Conservation (phyloP, 2,329 filamentous ascomycete species). For the Harringtonia aguacate region DNA sequence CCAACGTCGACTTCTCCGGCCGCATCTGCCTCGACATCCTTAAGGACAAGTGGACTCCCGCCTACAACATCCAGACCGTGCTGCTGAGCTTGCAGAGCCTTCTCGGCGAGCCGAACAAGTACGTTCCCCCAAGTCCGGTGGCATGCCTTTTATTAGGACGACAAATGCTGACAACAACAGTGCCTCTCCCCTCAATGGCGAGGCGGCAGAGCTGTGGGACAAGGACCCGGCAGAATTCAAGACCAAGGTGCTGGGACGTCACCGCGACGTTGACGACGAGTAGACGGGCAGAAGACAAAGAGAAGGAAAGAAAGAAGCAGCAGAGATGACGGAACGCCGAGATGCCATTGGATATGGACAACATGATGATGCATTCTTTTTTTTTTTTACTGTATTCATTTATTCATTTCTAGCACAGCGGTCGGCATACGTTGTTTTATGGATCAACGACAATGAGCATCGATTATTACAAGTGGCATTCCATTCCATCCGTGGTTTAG, state of each 20-base stretch:
- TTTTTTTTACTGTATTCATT: constrained; percentile 5
- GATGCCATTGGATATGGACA: constrained; percentile 6
- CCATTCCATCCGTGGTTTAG: no score
- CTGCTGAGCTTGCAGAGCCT: constrained; percentile 89
- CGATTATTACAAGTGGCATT: constrained; percentile 3
- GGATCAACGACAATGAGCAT: constrained; percentile 6
- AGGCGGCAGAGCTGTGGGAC: constrained; percentile 94
- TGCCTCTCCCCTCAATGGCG: constrained; percentile 86
- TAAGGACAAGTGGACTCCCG: constrained; percentile 98
- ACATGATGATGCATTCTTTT: background rate
- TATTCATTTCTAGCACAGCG: constrained; percentile 10
- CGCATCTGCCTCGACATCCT: constrained; percentile 96
- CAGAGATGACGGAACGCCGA: background rate
- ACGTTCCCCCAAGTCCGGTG: no score
- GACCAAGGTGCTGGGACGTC: constrained; percentile 54
- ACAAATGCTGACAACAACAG: constrained; percentile 33
- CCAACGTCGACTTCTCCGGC: constrained; percentile 95
- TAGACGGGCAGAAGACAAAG: constrained; percentile 17
- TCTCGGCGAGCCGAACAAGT: constrained; percentile 98
- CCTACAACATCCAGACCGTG: constrained; percentile 92
- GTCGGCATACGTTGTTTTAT: constrained; percentile 1
- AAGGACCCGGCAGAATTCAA: constrained; percentile 81
- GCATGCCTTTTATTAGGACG: no score
- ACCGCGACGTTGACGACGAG: constrained; percentile 55
- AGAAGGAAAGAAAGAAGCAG: background rate